A percentile compares a stretch with the other conserved stretches of the same genome.
Conservation (phyloP, 2,329 filamentous ascomycete species). For the Ophiostoma ips region DNA sequence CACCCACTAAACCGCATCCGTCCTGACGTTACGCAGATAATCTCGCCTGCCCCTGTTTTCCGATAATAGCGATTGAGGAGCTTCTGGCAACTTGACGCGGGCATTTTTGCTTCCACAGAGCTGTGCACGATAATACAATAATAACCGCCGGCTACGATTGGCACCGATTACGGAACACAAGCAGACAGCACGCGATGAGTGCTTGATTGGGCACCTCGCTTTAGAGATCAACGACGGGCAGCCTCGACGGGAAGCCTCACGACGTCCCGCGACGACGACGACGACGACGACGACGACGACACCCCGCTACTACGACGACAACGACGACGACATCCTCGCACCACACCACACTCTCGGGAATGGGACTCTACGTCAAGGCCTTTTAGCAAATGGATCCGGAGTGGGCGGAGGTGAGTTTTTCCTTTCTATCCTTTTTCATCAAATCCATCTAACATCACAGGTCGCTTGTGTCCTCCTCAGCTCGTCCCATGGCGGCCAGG, state of each 20-base stretch:
- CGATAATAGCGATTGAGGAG: conserved; percentile 4
- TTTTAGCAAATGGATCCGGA: conserved; percentile 15
- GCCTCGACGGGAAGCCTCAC: too few species aligned
- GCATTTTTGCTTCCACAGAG: background rate
- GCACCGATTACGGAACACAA: background rate
- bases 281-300: background rate
- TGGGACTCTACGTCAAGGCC: conserved; percentile 7
- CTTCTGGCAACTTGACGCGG: background rate
- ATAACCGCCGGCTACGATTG: background rate
- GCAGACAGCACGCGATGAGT: too few species aligned
- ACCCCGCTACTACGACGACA: background rate
- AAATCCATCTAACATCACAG: conserved; percentile 29
- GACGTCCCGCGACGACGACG: background rate
- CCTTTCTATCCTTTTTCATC: background rate
- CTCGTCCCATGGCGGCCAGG: conserved; percentile 54
- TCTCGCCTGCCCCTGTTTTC: background rate
- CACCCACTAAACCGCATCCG: background rate
- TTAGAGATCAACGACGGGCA: too few species aligned
- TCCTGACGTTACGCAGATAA: background rate
- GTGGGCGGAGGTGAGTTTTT: conserved; percentile 12
- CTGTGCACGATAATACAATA: background rate
- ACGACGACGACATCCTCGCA: background rate
- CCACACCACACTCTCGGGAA: conserved; percentile 3
- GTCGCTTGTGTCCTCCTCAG: conserved; percentile 67
- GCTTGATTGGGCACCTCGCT: too few species aligned